These are phyloP conservation scores for Solioccasus polychromus DNA, from an alignment of 768 basidiomycete species.

Conservation along the genomic window DNA sequence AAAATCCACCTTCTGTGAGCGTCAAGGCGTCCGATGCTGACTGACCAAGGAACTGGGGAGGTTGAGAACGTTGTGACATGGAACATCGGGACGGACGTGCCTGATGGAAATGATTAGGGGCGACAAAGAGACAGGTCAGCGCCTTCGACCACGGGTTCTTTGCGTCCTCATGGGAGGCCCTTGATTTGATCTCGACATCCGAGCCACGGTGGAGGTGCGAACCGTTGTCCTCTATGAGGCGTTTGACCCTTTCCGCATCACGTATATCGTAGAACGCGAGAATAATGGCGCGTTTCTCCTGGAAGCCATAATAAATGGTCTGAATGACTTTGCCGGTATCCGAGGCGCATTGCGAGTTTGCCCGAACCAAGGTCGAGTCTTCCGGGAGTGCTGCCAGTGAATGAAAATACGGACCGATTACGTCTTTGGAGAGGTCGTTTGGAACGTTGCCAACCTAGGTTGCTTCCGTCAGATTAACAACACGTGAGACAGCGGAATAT, in stretches of 20 bases:
- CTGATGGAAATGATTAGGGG: constrained; percentile 43
- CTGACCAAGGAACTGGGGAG: constrained; percentile 49
- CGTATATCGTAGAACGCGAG: constrained; percentile 63
- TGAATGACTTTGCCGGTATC: constrained; percentile 40
- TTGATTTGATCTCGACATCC: constrained; percentile 8
- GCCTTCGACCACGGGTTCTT: constrained; percentile 21
- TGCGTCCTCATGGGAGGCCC: background rate
- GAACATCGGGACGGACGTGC: constrained; percentile 29
- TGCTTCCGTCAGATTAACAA: constrained; percentile 10
- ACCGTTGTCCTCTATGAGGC: constrained; percentile 32
- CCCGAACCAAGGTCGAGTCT: constrained; percentile 6
- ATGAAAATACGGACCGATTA: constrained; percentile 30
- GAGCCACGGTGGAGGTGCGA: constrained; percentile 3
- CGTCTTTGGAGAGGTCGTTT: constrained; percentile 28
- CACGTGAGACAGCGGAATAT: background rate
- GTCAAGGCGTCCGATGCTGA: constrained; percentile 45
- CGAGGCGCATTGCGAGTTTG: constrained; percentile 3
- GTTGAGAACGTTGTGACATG: constrained; percentile 7
- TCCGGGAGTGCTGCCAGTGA: constrained; percentile 21
- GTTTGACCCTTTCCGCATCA: constrained; percentile 47
- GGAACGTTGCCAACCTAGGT: constrained; percentile 43
- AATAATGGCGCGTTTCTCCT: constrained; percentile 49
- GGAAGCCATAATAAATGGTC: constrained; percentile 54
- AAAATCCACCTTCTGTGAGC: constrained; percentile 51
- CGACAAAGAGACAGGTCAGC: constrained; percentile 44